Evolutionary conservation across 2,329 filamentous ascomycete species (phyloP).

Genomic region (Cladosporium sp.): DNA sequence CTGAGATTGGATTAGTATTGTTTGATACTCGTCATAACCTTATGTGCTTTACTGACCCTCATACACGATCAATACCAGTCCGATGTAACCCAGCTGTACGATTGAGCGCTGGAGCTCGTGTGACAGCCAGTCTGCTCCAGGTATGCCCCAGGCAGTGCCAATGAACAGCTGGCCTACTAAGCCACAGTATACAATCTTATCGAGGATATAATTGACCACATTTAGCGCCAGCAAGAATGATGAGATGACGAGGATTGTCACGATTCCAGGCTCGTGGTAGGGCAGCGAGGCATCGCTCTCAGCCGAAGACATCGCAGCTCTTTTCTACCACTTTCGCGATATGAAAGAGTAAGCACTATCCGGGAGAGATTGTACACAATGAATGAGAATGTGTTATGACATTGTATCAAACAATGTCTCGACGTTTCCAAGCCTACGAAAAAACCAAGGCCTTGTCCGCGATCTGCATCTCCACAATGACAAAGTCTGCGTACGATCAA

Average conservation of each 20-base stretch:
- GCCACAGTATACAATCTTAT: slow-evolving; percentile 62
- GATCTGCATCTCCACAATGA: too few relatives aligned
- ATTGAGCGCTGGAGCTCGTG: slow-evolving; percentile 50
- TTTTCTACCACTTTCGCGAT: too few relatives aligned
- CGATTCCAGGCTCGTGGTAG: slow-evolving; percentile 40
- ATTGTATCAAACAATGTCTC: too few relatives aligned
- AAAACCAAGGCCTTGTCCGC: too few relatives aligned
- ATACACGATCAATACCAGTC: slow-evolving; percentile 67
- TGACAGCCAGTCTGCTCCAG: slow-evolving; percentile 59
- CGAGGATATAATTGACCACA: slow-evolving; percentile 20
- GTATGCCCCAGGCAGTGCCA: slow-evolving; percentile 66
- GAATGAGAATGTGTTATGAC: too few relatives aligned
- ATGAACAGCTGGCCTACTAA: slow-evolving; percentile 68
- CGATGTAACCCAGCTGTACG: slow-evolving; percentile 67
- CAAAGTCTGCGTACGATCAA: too few relatives aligned
- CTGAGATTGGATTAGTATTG: neutral
- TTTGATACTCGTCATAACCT: neutral
- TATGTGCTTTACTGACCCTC: slow-evolving; percentile 53
- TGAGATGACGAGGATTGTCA: slow-evolving; percentile 55
- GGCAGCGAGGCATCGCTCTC: slow-evolving; percentile 12
- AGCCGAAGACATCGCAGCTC: neutral
- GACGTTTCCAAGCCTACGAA: too few relatives aligned
- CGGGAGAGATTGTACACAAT: too few relatives aligned
- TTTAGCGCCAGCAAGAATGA: slow-evolving; percentile 50
- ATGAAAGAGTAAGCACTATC: too few relatives aligned